These are phyloP conservation scores for Metschnikowia corniflorae DNA, from an alignment of 805 yeast genomes.

Conservation along the genomic window DNA sequence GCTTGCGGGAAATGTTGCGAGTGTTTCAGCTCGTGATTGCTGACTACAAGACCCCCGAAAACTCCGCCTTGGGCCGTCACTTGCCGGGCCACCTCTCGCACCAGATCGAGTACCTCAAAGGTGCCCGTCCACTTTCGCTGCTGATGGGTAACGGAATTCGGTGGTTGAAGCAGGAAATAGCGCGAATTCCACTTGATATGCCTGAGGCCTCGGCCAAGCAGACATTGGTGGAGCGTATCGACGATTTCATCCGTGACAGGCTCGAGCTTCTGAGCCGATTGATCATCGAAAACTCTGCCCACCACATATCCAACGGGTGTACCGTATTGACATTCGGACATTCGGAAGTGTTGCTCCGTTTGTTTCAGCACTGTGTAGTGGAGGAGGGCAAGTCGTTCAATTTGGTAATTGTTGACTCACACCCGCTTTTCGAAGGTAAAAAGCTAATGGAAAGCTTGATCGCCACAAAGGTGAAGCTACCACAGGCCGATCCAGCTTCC, in stretches of 20 bases:
- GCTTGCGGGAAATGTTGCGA: slow-evolving; percentile 80
- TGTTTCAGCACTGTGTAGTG: slow-evolving; percentile 63
- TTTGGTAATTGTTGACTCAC: slow-evolving; percentile 85
- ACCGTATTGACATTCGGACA: slow-evolving; percentile 86
- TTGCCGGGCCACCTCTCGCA: slow-evolving; percentile 82
- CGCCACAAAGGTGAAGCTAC: slow-evolving; percentile 28
- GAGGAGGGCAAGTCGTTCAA: slow-evolving; percentile 63
- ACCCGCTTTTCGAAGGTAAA: slow-evolving; percentile 93
- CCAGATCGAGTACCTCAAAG: slow-evolving; percentile 88
- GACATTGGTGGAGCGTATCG: slow-evolving; percentile 62
- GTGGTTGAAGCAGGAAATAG: slow-evolving; percentile 93
- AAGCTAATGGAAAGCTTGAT: slow-evolving; percentile 64
- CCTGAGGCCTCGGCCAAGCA: slow-evolving; percentile 65
- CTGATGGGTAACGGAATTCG: slow-evolving; percentile 98
- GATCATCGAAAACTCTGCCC: slow-evolving; percentile 75
- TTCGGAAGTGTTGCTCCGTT: slow-evolving; percentile 74
- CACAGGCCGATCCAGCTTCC: slow-evolving; percentile 20
- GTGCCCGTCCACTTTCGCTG: slow-evolving; percentile 86
- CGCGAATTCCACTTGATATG: slow-evolving; percentile 72
- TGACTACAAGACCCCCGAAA: slow-evolving; percentile 82
- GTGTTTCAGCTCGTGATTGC: slow-evolving; percentile 77
- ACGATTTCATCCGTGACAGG: slow-evolving; percentile 78
- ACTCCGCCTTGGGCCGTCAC: slow-evolving; percentile 82
- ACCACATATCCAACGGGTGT: slow-evolving; percentile 70
- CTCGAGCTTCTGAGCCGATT: slow-evolving; percentile 79